Conservation (phyloP, 1,284 basidiomycete species). For the Omphalotus olearius region DNA sequence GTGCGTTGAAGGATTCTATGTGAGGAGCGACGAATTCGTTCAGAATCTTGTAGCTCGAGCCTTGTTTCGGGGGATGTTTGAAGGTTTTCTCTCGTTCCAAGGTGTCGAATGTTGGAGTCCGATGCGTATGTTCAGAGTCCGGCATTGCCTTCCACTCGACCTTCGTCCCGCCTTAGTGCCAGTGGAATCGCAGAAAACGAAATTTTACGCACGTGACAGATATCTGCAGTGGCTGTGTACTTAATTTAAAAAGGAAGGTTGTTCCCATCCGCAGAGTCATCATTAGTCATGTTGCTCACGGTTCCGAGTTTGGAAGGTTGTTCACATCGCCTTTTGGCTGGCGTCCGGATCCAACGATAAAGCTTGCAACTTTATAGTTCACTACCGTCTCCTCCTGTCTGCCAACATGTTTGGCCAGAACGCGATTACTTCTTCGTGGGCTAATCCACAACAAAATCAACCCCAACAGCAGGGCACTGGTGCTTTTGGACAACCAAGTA, state of each 20-base stretch:
- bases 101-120: constrained; percentile 74
- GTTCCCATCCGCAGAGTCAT: background rate
- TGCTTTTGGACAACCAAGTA: constrained; percentile 45
- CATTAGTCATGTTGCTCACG: too few relatives aligned
- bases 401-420: constrained; percentile 54
- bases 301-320: too few relatives aligned
- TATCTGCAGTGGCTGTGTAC: background rate
- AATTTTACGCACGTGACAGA: background rate
- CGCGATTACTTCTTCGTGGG: constrained; percentile 56
- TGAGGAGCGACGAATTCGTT: constrained; percentile 95
- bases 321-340: too few relatives aligned
- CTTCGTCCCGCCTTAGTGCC: background rate
- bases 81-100: constrained; percentile 82
- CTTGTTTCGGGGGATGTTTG: constrained; percentile 69
- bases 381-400: background rate
- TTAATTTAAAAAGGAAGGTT: too few relatives aligned
- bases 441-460: constrained; percentile 46
- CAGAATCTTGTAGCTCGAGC: constrained; percentile 76
- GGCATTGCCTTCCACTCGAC: constrained; percentile 27
- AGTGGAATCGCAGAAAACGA: background rate
- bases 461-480: constrained; percentile 34
- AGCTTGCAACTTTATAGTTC: background rate
- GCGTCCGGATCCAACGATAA: too few relatives aligned
- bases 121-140: constrained; percentile 29
- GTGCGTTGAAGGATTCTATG: constrained; percentile 94